Base-by-base conservation (phyloP, 2,329 filamentous ascomycete genomes). In the Cucurbitaria berberidis region DNA sequence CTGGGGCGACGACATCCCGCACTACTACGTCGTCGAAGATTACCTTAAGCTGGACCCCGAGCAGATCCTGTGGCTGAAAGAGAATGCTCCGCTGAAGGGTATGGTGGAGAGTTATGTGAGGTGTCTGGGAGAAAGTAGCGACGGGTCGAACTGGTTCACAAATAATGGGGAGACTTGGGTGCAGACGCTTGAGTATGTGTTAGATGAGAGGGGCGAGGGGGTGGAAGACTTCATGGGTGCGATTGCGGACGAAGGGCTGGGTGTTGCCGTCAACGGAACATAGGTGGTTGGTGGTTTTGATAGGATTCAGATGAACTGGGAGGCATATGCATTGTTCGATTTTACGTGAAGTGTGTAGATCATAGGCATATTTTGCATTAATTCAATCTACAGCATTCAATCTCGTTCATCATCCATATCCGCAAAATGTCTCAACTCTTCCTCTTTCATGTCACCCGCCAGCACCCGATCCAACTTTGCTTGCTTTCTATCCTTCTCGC, bases 161-260 rank as follows among this genome's bases (percentile, higher is more conserved):
- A 84, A 87, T 60, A 86, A 86, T 54, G 85, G 85, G 1, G 83
- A 86, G 70, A 86, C 84, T 32, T 84, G 84, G 66, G 80, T 77
- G 13, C 82, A 86, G 74, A 87, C 85, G 26, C 63, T 86, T 41
- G 78, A 80, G 46, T 81, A 78, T 74, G 84, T 87, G 36, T 65
- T 86, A 53, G 76, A 74, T 47, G 81, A 86, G 68, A 69, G 85
- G 8, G 83, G 82, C 0, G 78, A 80, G 40, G 78, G 84, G 58
- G 67, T 81, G 6, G 75, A 74, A 29, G 80, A 79, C 39, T 68
- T 97, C 86, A 68, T 86, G 82, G 40, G 86, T 76, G 56, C 89
- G 81, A 49, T 88, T 85, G 69, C 87, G 84, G 67, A 89, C 80
- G 53, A 96, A 78, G 77, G 90, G 85, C 62, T 90, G 85, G 58